Evolutionary conservation across 2,329 filamentous ascomycete genomes (phyloP), one percentile per base, ranked within the genome.

Genomic region (Colletotrichum scovillei): DNA sequence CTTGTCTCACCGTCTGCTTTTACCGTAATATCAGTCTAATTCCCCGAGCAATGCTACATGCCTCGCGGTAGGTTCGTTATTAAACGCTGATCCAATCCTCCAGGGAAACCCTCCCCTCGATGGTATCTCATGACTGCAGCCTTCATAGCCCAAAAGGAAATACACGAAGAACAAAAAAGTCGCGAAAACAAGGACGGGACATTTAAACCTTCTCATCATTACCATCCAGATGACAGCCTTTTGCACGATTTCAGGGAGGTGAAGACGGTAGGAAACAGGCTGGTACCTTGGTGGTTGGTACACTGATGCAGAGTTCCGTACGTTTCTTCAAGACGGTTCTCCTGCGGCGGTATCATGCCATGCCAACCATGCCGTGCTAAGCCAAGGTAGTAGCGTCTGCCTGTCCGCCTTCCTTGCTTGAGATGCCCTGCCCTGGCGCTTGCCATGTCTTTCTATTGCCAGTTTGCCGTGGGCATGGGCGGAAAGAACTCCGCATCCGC

Each of bases 401-500:
- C 24, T 53, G 53, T n/a, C 56, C 46, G 24, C 55, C 42, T 52
- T 42, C 57, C 58, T 60, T 60, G 35, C 58, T 26, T 14, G 1
- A 28, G 22, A 46, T 16, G 60, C 60, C 38, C 60, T 53, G 26
- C 46, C 60, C 42, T 52, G 42, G 42, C 58, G 42, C 60, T 30
- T 63, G 42, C 42, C 60, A 30, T 9, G 60, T 63, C 60, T 63
- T 49, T 46, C n/a, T 11, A 12, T 53, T 32, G 28, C 53, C 24
- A 56, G 22, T 26, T 28, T 59, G 22, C 6, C 6, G 12, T 26
- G 30, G 14, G n/a, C 38, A 11, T 32, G 60, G 53, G 53, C 66
- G 66, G 69, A 72, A 69, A 63, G 66, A 72, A 69, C 69, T 72
- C 69, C 69, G 69, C 65, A 69, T 14, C 46, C 26, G 32, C 59